phyloP scores from a whole-genome alignment of 2,329 filamentous ascomycete genomes.

The Arthrobotrys entomopaga region DNA sequence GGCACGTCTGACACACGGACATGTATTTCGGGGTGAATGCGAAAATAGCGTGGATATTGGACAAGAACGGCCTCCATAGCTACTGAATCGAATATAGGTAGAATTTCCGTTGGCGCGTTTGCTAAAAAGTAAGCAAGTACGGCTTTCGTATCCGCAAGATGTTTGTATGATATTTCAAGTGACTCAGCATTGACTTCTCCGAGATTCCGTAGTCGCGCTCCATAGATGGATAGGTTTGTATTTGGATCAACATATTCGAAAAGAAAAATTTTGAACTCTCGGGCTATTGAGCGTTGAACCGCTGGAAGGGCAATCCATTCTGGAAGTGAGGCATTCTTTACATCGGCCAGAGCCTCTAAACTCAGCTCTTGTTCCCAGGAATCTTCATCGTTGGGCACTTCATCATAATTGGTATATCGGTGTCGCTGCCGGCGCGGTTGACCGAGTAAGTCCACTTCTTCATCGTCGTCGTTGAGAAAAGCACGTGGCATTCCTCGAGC shows the following conservation, averaged over 20 bases:
- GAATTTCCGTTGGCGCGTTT: slow-evolving; percentile 92
- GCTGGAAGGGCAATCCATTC: slow-evolving; percentile 93
- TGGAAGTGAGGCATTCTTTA: slow-evolving; percentile 90
- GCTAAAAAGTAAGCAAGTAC: slow-evolving; percentile 95
- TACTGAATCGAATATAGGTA: slow-evolving; percentile 95
- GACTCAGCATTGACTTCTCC: slow-evolving; percentile 97
- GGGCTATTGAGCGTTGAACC: slow-evolving; percentile 90
- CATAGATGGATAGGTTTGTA: slow-evolving; percentile 85
- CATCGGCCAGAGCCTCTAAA: slow-evolving; percentile 87
- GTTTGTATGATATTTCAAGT: slow-evolving; percentile 93
- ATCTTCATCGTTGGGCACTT: slow-evolving; percentile 86
- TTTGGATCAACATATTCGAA: slow-evolving; percentile 93
- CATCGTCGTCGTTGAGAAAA: slow-evolving; percentile 82
- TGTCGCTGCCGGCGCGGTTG: slow-evolving; percentile 86
- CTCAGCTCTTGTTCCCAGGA: slow-evolving; percentile 93
- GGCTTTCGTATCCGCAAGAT: slow-evolving; percentile 88
- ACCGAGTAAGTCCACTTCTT: slow-evolving; percentile 85
- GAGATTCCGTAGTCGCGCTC: slow-evolving; percentile 90
- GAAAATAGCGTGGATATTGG: slow-evolving; percentile 96
- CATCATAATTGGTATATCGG: slow-evolving; percentile 76
- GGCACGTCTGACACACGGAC: slow-evolving; percentile 95
- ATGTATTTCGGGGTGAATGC: slow-evolving; percentile 97
- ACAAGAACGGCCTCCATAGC: slow-evolving; percentile 96
- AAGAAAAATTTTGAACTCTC: slow-evolving; percentile 96
- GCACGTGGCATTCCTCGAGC: slow-evolving; percentile 75